Base-by-base conservation (phyloP, 805 yeast species). In the Ogataea pini region DNA sequence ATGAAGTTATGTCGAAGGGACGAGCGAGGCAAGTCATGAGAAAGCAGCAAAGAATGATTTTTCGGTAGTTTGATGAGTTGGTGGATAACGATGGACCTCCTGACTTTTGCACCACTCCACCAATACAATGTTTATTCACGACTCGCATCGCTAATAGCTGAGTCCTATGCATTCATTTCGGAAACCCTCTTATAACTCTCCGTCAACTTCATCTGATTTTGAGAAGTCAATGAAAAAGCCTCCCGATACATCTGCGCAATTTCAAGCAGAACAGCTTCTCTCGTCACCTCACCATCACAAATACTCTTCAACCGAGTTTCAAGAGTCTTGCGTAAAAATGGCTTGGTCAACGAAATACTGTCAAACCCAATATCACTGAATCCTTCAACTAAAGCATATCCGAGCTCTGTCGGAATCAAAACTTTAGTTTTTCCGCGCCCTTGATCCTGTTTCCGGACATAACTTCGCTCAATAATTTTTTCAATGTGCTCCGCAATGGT, bases 401-500 rank as follows among this genome's bases (percentile, higher is more conserved):
- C 99, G 8, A 94, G 70, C 7, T 78, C 77, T 0, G 96, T 83
- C 0, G 99, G 99, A 5, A 85, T 70, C 12, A 94, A 67, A 42
- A 73, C 71, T 1, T 69, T 69, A 19, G 71, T 70, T 50, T 68
- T 72, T 8, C 74, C 71, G 39, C 72, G 36, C 5, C 69, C 61
- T 37, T 65, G 70, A 45, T 64, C 68, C 14, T 55, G 56, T 54
- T 76, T 82, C 14, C 66, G 68, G 4, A 88, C 79, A 59, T 91
- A 95, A 16, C 82, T 80, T 45, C 99, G 69, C 9, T 66, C 65
- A 24, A 78, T 69, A 36, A 94, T 82, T 61, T 87, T 91, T 49
- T 86, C 90, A 32, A 94, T 94, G 67, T 94, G 99, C 36, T 94
- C 99, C 0, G 98, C 99, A 67, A 94, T 95, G 0, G 99, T 94